A percentile compares a stretch with the other conserved stretches of the same genome.
Evolutionary conservation across 2,329 filamentous ascomycete species (phyloP).

Genomic region (Microcyclospora pomicola): DNA sequence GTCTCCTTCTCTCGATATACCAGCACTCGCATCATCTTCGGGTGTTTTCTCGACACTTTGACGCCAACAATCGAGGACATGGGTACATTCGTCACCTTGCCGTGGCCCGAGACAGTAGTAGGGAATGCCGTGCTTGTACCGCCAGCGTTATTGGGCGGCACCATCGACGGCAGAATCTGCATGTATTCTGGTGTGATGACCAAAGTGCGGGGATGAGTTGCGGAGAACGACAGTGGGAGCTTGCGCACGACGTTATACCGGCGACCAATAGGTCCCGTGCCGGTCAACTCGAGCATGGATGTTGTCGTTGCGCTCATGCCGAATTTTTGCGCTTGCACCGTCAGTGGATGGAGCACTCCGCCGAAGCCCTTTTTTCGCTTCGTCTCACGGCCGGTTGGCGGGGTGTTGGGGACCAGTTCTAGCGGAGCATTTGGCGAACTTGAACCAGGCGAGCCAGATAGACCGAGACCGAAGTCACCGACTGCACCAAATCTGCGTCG

Average conservation of each 20-base stretch:
- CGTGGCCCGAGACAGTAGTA: constrained; percentile 13
- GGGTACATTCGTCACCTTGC: constrained; percentile 64
- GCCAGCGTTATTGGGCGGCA: constrained; percentile 12
- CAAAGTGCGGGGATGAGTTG: constrained; percentile 59
- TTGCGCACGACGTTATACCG: constrained; percentile 71
- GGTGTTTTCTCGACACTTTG: constrained; percentile 67
- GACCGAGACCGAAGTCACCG: constrained; percentile 51
- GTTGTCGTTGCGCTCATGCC: constrained; percentile 9
- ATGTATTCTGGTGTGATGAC: constrained; percentile 78
- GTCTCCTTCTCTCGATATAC: constrained; percentile 64
- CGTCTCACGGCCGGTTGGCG: constrained; percentile 21
- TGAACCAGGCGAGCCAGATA: constrained; percentile 54
- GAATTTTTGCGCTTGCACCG: constrained; percentile 31
- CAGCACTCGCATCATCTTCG: constrained; percentile 65
- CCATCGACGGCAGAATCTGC: constrained; percentile 59
- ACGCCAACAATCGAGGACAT: constrained; percentile 72
- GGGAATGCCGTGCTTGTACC: constrained; percentile 17
- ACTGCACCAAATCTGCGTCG: constrained; percentile 57
- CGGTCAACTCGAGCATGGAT: constrained; percentile 30
- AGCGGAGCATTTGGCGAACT: constrained; percentile 55
- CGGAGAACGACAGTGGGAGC: constrained; percentile 68
- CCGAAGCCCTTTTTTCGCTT: constrained; percentile 20
- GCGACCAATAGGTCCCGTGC: constrained; percentile 28
- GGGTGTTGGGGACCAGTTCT: constrained; percentile 33
- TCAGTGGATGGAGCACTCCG: constrained; percentile 43